Conservation (phyloP, 2,329 filamentous ascomycete genomes). For the Cyphellophora attinorum region DNA sequence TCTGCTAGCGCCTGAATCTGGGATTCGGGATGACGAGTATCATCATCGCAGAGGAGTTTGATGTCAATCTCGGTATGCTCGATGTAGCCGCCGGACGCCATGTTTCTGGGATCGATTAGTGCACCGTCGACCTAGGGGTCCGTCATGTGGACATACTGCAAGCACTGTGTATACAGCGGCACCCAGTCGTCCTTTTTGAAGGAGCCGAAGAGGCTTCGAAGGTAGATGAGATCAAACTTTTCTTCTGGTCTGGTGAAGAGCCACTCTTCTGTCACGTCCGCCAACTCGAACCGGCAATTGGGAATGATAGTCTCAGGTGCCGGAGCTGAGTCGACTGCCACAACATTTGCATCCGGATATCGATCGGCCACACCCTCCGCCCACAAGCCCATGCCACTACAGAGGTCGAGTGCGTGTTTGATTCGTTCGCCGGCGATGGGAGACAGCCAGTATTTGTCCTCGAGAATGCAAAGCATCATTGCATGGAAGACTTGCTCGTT, state of each 20-base stretch:
- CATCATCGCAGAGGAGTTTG: constrained; percentile 18
- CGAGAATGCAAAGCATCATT: constrained; percentile 11
- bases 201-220: constrained; percentile 27
- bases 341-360: constrained; percentile 23
- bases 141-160: constrained; percentile 20
- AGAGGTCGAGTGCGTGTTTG: constrained; percentile 22
- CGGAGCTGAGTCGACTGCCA: constrained; percentile 28
- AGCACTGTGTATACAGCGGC: constrained; percentile 24
- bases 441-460: constrained; percentile 13
- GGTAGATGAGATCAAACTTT: constrained; percentile 34
- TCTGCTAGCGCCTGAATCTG: constrained; percentile 14
- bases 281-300: constrained; percentile 24
- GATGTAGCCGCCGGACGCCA: constrained; percentile 24
- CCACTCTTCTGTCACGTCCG: constrained; percentile 27
- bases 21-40: constrained; percentile 12
- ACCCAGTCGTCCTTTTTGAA: constrained; percentile 22
- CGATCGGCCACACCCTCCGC: constrained; percentile 24
- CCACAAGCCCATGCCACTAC: constrained; percentile 25
- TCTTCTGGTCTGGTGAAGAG: constrained; percentile 21
- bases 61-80: constrained; percentile 24
- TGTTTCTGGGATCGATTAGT: not conserved
- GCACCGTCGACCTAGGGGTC: no score
- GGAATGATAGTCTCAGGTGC: constrained; percentile 19
- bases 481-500: constrained; percentile 14
- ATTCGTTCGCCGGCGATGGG: constrained; percentile 14